Percentiles rank a stretch among this genome's conserved stretches.
Evolutionary conservation across 192 early-diverging fungal genomes (phyloP).

Genomic region (Allomyces javanicus): DNA sequence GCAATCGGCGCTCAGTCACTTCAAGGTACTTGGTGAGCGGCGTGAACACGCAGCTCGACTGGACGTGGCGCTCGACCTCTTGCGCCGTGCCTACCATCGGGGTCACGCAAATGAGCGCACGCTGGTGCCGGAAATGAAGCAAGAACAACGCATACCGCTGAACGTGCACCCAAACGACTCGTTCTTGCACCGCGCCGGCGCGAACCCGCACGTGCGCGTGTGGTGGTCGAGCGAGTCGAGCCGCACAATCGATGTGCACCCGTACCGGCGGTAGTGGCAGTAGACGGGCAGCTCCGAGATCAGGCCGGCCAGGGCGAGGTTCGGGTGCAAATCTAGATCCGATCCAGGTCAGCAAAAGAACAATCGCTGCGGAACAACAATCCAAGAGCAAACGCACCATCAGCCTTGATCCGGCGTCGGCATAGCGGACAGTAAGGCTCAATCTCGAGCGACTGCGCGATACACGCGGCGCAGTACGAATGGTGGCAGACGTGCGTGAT

Average conservation of each 20-base stretch:
- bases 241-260: constrained; percentile 22
- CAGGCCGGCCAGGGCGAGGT: constrained; percentile 28
- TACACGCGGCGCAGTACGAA: constrained; percentile 36
- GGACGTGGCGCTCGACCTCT: constrained; percentile 17
- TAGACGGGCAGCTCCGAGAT: constrained; percentile 30
- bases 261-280: constrained; percentile 27
- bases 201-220: constrained; percentile 22
- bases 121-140: background rate
- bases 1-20: constrained; percentile 15
- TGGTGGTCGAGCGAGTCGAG: constrained; percentile 28
- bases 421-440: constrained; percentile 40
- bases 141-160: constrained; percentile 11
- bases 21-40: constrained; percentile 25
- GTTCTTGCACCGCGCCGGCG: constrained; percentile 21
- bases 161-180: constrained; percentile 26
- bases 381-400: constrained; percentile 9
- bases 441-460: constrained; percentile 27
- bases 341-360: background rate
- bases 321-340: constrained; percentile 29
- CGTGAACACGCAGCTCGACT: constrained; percentile 26
- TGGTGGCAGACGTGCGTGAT: constrained; percentile 39
- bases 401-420: constrained; percentile 18
- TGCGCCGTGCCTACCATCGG: constrained; percentile 16
- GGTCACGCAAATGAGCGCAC: background rate
- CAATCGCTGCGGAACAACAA: background rate